Conservation (phyloP, 2,329 filamentous ascomycete species). For the Talaromyces marneffei region DNA sequence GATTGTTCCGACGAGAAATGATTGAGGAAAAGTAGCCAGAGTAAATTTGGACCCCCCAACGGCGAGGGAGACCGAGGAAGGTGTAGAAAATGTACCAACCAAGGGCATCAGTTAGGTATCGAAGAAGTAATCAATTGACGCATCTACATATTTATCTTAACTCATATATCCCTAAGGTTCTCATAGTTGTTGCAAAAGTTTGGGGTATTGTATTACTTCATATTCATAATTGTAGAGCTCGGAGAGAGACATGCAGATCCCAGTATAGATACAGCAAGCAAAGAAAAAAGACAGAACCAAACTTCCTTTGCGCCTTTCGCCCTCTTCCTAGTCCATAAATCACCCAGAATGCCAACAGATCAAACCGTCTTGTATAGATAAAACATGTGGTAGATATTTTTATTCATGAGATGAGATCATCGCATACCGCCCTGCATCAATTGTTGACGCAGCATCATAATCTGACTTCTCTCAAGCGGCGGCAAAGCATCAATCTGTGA, state of each 20-base stretch:
- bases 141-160: background rate
- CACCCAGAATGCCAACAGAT: background rate
- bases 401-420: constrained; percentile 14
- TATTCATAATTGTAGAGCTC: background rate
- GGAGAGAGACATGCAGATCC: background rate
- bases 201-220: background rate
- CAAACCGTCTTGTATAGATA: background rate
- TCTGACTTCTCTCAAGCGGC: constrained; percentile 68
- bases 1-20: background rate
- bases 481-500: constrained; percentile 73
- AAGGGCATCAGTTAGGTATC: background rate
- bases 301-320: constrained; percentile 2
- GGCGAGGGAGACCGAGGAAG: background rate
- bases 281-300: background rate
- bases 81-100: background rate
- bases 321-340: background rate
- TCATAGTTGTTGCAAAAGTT: background rate
- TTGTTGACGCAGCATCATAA: constrained; percentile 67
- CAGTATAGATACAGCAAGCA: background rate
- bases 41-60: too few relatives aligned
- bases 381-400: constrained; percentile 6
- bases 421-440: constrained; percentile 45
- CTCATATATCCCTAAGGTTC: background rate
- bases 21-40: background rate
- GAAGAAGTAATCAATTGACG: background rate